Percentiles rank a stretch among this genome's conserved stretches.
phyloP scores from a whole-genome alignment of 768 basidiomycete genomes.

The Boletus eberwhitei region DNA sequence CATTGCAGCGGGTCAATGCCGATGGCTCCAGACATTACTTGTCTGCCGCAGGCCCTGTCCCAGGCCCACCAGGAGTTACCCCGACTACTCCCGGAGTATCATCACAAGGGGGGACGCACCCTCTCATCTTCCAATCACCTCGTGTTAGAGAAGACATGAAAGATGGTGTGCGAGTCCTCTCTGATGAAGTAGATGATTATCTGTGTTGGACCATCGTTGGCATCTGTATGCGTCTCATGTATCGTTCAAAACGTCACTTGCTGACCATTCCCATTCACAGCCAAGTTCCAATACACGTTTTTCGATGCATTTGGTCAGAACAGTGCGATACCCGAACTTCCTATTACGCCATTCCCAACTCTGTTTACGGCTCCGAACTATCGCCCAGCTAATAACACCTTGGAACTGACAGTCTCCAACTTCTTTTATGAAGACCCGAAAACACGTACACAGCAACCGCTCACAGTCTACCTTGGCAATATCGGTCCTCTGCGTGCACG shows the following conservation, averaged over 20 bases:
- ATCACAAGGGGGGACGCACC: constrained; percentile 75
- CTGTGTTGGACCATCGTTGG: constrained; percentile 95
- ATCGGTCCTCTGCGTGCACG: constrained; percentile 81
- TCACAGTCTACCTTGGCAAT: constrained; percentile 87
- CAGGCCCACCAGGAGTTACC: constrained; percentile 67
- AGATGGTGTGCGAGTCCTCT: constrained; percentile 69
- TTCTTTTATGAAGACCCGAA: constrained; percentile 81
- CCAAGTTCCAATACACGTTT: constrained; percentile 93
- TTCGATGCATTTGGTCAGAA: constrained; percentile 86
- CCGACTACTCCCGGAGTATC: constrained; percentile 75
- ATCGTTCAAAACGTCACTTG: constrained; percentile 7
- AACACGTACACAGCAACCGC: constrained; percentile 58
- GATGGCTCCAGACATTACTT: constrained; percentile 86
- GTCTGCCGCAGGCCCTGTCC: constrained; percentile 82
- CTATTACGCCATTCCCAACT: constrained; percentile 89
- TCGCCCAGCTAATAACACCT: constrained; percentile 63
- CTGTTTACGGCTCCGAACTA: constrained; percentile 78
- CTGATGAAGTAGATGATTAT: constrained; percentile 93
- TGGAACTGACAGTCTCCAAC: constrained; percentile 84
- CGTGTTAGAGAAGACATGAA: constrained; percentile 80
- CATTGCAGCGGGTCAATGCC: constrained; percentile 76
- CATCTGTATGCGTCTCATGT: constrained; percentile 62
- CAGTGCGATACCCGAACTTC: constrained; percentile 68
- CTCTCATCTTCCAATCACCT: constrained; percentile 74
- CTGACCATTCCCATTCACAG: constrained; percentile 38